Evolutionary conservation across 208 protist species (phyloP).

Genomic region (Crithidia expoeki): DNA sequence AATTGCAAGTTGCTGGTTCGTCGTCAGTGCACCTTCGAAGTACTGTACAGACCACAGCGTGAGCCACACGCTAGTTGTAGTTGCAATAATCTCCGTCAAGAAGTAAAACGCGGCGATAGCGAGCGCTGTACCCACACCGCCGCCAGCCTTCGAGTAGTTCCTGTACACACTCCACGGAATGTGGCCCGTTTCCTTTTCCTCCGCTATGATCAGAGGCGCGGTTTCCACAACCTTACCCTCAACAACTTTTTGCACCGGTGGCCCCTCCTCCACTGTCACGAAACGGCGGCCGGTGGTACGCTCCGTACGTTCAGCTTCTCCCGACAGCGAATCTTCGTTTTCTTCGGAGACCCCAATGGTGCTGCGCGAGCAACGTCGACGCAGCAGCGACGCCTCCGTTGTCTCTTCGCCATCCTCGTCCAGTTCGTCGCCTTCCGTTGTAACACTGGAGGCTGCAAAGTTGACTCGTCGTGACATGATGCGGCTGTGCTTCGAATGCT

Average conservation of each 20-base stretch:
- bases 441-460: no score
- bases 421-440: no score
- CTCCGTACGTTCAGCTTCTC: no score
- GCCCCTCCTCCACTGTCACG: no score
- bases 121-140: conserved; percentile 31
- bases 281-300: no score
- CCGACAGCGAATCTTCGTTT: no score
- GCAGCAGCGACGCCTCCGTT: no score
- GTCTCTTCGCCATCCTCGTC: no score
- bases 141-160: conserved; percentile 57
- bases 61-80: conserved; percentile 49
- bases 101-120: conserved; percentile 35
- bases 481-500: no score
- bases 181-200: conserved; percentile 61
- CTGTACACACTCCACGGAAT: conserved; percentile 65
- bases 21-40: conserved; percentile 26
- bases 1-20: conserved; percentile 23
- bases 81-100: conserved; percentile 31
- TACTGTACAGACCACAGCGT: conserved; percentile 60
- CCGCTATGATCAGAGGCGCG: conserved; percentile 51
- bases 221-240: neutral
- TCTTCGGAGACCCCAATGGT: no score
- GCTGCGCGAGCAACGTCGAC: no score
- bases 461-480: no score
- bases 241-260: neutral